phyloP scores from a whole-genome alignment of 345 rosid species.

The Camelina laxa region DNA sequence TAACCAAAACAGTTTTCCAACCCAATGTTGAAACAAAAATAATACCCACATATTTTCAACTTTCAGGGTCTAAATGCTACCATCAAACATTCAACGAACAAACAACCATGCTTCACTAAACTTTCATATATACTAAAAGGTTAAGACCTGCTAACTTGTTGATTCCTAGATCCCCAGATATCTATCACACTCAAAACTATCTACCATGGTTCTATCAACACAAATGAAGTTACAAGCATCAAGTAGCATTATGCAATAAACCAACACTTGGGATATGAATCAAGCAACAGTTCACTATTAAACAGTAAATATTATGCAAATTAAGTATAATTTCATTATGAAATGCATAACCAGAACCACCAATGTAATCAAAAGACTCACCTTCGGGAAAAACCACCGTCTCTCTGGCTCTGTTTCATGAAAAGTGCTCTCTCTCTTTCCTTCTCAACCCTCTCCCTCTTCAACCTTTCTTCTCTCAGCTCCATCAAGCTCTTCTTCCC shows the following conservation, averaged over 20 bases:
- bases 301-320: too few species aligned
- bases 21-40: conserved; percentile 11
- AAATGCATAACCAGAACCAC: neutral
- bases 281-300: neutral
- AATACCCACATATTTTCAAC: neutral
- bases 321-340: neutral
- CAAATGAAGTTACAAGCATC: neutral
- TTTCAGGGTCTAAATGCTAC: conserved; percentile 1
- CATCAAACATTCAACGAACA: neutral
- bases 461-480: conserved; percentile 75
- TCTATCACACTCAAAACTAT: conserved; percentile 1
- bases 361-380: conserved; percentile 34
- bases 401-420: conserved; percentile 55
- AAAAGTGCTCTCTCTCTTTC: conserved; percentile 67
- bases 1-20: neutral
- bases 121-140: neutral
- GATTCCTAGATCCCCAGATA: neutral
- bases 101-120: conserved; percentile 10
- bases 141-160: neutral
- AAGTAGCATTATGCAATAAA: neutral
- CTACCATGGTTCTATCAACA: conserved; percentile 16
- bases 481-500: conserved; percentile 77
- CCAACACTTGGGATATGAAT: neutral
- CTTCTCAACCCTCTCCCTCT: conserved; percentile 79
- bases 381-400: conserved; percentile 59